A percentile compares a stretch with the other conserved stretches of the same genome.
Evolutionary conservation across 2,329 filamentous ascomycete species (phyloP).

Genomic region (Waltergamsia citrina): DNA sequence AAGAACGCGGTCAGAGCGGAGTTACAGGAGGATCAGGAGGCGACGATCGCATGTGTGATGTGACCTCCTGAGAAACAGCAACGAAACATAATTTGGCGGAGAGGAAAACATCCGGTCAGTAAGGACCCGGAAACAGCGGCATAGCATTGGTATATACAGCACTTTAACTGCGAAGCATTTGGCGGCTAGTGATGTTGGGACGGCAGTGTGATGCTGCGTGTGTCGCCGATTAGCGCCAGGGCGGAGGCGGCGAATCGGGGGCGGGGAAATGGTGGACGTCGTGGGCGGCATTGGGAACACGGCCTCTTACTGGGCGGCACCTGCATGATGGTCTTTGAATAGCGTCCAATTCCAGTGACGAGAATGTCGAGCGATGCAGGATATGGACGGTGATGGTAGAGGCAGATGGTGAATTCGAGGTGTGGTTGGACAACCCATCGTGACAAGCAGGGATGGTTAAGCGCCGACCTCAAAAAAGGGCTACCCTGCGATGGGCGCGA

Average conservation of each 20-base stretch:
- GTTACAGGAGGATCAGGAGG: background rate
- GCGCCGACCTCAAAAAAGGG: slow-evolving; percentile 17
- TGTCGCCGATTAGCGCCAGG: slow-evolving; percentile 30
- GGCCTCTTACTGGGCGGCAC: slow-evolving; percentile 18
- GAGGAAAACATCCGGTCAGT: slow-evolving; percentile 35
- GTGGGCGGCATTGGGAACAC: slow-evolving; percentile 4
- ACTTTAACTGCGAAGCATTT: background rate
- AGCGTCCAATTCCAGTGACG: slow-evolving; percentile 23
- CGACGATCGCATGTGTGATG: slow-evolving; percentile 20
- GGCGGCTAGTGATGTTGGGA: slow-evolving; percentile 40
- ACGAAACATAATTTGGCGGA: slow-evolving; percentile 32
- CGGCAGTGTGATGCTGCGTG: slow-evolving; percentile 7
- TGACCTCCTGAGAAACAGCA: slow-evolving; percentile 30
- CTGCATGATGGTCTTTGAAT: slow-evolving; percentile 27
- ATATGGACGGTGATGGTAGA: slow-evolving; percentile 5
- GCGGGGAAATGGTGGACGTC: too few species aligned
- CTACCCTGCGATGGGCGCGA: too few species aligned
- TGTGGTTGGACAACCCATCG: slow-evolving; percentile 30
- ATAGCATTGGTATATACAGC: slow-evolving; percentile 43
- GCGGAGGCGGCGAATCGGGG: too few species aligned
- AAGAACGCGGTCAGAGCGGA: slow-evolving; percentile 10
- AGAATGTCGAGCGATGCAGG: slow-evolving; percentile 17
- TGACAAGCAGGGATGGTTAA: slow-evolving; percentile 25
- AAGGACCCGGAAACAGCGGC: slow-evolving; percentile 29
- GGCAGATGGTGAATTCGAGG: slow-evolving; percentile 4